phyloP scores from a whole-genome alignment of 768 basidiomycete genomes.

The Trametes cinnabarina region DNA sequence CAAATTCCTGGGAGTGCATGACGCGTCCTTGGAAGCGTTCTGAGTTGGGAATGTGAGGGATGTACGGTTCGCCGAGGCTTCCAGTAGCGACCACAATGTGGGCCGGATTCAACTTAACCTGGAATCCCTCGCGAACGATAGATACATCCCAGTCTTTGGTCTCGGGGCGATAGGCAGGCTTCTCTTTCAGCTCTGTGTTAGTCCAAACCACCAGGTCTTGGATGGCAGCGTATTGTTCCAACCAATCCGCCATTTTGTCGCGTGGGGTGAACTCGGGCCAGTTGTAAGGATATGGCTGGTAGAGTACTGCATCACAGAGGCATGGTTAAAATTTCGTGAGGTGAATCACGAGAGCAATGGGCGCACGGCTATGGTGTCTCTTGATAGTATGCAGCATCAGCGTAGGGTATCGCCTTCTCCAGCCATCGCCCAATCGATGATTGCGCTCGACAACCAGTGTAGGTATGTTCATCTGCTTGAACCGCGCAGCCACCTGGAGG shows the following conservation, averaged over 20 bases:
- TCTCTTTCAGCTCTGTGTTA: constrained; percentile 40
- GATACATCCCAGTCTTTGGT: constrained; percentile 46
- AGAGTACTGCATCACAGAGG: neutral
- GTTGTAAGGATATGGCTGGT: constrained; percentile 12
- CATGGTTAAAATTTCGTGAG: neutral
- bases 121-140: constrained; percentile 36
- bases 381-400: constrained; percentile 42
- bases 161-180: constrained; percentile 36
- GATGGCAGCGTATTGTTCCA: constrained; percentile 57
- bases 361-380: constrained; percentile 32
- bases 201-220: constrained; percentile 68
- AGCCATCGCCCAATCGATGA: constrained; percentile 52
- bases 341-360: constrained; percentile 39
- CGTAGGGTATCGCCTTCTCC: constrained; percentile 59
- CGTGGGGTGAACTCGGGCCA: constrained; percentile 38
- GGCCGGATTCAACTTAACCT: constrained; percentile 39
- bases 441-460: constrained; percentile 59
- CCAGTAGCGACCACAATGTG: constrained; percentile 62
- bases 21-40: constrained; percentile 49
- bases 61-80: constrained; percentile 43
- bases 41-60: constrained; percentile 45
- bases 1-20: constrained; percentile 53
- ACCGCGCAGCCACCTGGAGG: constrained; percentile 60
- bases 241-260: constrained; percentile 63
- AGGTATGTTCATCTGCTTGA: constrained; percentile 51